Base-by-base conservation (phyloP, 2,329 filamentous ascomycete species). In the Cladophialophora bantiana region DNA sequence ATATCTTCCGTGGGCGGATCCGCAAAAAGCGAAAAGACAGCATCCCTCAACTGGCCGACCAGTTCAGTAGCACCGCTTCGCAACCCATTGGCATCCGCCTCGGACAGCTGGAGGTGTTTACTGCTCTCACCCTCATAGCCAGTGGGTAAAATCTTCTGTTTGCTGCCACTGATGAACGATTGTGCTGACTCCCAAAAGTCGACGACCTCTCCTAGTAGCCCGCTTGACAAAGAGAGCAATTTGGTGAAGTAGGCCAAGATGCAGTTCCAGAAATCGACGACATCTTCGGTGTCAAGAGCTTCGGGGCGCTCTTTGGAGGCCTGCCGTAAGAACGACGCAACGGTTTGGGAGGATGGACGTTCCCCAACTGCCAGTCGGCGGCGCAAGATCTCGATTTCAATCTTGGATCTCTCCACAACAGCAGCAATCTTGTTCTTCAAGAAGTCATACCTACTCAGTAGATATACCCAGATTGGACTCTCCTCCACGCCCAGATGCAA, bases 391-490 rank as follows among this genome's bases (percentile, higher is more conserved):
- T 99, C 95, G 71, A 98, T 93, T 78, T 99, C 94, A 18, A 96
- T 88, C 76, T 91, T 92, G 60, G 91, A 90, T n/a, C 93, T 88
- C 70, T 98, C 93, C 60, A 93, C 92, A 13, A 89, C 90, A 0
- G 86, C 83, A 50, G 88, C 87, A 61, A 98, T 94, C 76, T 92
- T 96, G 70, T 89, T 89, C 78, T 95, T 97, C 64, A 99, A 84
- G 74, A 94, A 89, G 70, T 97, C 92, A 75, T 94, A 96, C 54
- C 92, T 89, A 74, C 93, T 97, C 63, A 94, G 83, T 32, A 99
- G 87, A 94, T 95, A 99, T 10, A 96, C 86, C 92, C 92, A 97
- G 69, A 99, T 96, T 1, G 95, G 95, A 73, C 96, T 99, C 67
- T 98, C 93, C 9, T 96, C 91, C 2, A 97, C 93, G 6, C 95